phyloP scores from a whole-genome alignment of 176 grass and related monocot species.

The Cenchrus fungigraminus region DNA sequence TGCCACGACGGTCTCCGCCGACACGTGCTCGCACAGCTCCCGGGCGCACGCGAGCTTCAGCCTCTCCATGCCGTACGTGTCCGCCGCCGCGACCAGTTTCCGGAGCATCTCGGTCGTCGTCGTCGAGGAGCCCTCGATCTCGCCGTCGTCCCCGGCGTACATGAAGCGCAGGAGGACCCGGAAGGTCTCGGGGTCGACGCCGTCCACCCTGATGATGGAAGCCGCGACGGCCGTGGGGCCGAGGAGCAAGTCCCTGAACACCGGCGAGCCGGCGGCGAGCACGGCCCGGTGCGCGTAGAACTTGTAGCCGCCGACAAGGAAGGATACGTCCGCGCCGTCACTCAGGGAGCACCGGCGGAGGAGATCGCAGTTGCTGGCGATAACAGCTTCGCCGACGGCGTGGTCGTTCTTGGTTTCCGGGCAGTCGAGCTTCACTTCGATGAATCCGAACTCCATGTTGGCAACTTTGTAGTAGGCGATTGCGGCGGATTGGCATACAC shows the following conservation, averaged over 20 bases:
- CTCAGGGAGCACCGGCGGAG: background rate
- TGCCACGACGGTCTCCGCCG: background rate
- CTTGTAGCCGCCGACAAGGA: background rate
- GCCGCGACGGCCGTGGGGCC: no score
- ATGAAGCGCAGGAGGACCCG: background rate
- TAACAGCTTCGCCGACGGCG: no score
- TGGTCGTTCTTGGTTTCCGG: no score
- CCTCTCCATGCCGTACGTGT: background rate
- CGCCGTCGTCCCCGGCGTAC: background rate
- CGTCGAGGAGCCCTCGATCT: background rate
- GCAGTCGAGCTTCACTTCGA: no score
- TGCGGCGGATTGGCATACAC: no score
- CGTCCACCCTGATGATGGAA: background rate
- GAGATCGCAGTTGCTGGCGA: background rate
- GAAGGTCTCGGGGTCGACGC: background rate
- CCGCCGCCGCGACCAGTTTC: background rate
- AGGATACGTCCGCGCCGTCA: background rate
- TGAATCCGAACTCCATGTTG: no score
- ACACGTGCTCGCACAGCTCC: background rate
- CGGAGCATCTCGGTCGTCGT: background rate
- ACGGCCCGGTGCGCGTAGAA: background rate
- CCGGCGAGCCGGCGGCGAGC: background rate
- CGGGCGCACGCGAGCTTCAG: background rate
- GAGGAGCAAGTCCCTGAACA: no score
- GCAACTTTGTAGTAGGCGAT: no score